phyloP scores from a whole-genome alignment of 768 basidiomycete genomes.

The Gymnopilus dilepis region DNA sequence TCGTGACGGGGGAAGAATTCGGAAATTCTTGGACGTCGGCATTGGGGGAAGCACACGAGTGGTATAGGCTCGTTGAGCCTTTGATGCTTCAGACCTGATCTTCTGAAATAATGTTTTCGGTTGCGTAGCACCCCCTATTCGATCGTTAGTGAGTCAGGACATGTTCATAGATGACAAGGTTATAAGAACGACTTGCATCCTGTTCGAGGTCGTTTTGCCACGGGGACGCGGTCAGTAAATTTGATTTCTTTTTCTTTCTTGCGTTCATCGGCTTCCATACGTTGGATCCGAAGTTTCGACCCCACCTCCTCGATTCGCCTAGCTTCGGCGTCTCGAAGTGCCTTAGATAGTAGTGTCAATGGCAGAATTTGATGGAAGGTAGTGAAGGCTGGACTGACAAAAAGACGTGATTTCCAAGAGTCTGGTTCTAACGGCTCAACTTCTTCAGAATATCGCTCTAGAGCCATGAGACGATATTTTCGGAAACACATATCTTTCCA shows the following conservation, averaged over 20 bases:
- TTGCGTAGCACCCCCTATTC: constrained; percentile 43
- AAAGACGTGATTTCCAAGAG: constrained; percentile 74
- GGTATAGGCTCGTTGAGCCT: constrained; percentile 64
- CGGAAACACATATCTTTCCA: constrained; percentile 71
- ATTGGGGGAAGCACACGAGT: constrained; percentile 60
- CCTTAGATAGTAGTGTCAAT: constrained; percentile 38
- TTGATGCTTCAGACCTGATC: constrained; percentile 72
- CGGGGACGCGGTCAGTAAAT: constrained; percentile 71
- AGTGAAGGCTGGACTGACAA: constrained; percentile 48
- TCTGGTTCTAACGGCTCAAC: constrained; percentile 49
- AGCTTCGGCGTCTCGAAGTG: constrained; percentile 62
- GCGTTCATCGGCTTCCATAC: constrained; percentile 72
- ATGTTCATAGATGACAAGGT: constrained; percentile 18
- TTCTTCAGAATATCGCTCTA: constrained; percentile 49
- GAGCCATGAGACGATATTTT: constrained; percentile 56
- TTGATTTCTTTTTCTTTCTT: constrained; percentile 82
- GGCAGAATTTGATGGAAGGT: constrained; percentile 11
- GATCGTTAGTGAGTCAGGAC: constrained; percentile 19
- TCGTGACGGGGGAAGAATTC: constrained; percentile 42
- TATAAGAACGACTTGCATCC: constrained; percentile 50
- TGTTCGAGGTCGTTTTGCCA: constrained; percentile 61
- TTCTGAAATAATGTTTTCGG: constrained; percentile 82
- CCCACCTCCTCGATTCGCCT: constrained; percentile 67
- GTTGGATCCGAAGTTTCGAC: constrained; percentile 65
- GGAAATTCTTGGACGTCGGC: constrained; percentile 50